Base-by-base conservation (phyloP, 148 eudicot genomes). In the Polygonum maritimum region DNA sequence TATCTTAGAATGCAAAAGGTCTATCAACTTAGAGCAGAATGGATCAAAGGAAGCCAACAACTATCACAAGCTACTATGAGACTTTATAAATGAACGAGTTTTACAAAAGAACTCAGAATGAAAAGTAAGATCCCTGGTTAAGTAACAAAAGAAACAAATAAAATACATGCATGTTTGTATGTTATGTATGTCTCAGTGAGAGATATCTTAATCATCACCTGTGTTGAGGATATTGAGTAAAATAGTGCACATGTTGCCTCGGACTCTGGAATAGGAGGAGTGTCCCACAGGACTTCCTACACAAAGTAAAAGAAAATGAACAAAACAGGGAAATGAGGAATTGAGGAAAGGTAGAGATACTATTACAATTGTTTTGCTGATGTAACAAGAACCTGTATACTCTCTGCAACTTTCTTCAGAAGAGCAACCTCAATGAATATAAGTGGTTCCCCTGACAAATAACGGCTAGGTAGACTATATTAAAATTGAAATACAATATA, bases 361-460 rank as follows among this genome's bases (percentile, higher is more conserved):
- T 26, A 33, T 15, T 15, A 38, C 36, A 67, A 67, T 31, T 31
- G 12, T 35, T 67, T 67, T 11, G 41, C 35, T 4, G 71, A 75
- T 60, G 67, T 14, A 15, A 33, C 31, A 31, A 75, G 69, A 39
- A 92, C 99, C 92, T 95, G 99, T 80, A 96, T 96, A 33, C 89
- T 88, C 79, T 80, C 82, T 52, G 97, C 98, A 78, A 91, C 86
- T 76, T 88, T 77, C 86, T 86, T 92, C 83, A 87, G 44, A 57
- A 96, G 89, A 76, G 99, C 98, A 81, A 91, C 99, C 90, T 96
- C 98, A 82, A 96, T 96, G 80, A 96, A 96, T 71, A 96, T 96
- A 78, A 96, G 88, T 62, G 99, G 99, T 81, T 96, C 99, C 69
- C 97, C 99, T 96, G 89, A 86, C 78, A 76, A 33, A 76, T 22